These are phyloP conservation scores for Pulveroboletus sp. DNA, from an alignment of 768 basidiomycete genomes.

Conservation along the genomic window DNA sequence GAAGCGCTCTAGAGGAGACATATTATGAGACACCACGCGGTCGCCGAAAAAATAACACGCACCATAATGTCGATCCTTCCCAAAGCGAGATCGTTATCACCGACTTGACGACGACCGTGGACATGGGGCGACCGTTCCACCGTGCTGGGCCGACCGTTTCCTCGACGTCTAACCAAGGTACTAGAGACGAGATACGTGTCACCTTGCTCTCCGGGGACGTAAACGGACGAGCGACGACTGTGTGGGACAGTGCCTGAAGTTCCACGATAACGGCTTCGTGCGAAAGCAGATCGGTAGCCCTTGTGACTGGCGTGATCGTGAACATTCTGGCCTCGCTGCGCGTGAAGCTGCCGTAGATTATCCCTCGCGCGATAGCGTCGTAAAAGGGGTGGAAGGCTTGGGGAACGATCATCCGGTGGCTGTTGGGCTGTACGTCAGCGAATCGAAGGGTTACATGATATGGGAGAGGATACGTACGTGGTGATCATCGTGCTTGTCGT, in stretches of 20 bases:
- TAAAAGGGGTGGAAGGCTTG: conserved; percentile 16
- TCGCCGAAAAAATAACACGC: conserved; percentile 14
- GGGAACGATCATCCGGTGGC: background rate
- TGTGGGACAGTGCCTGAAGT: conserved; percentile 3
- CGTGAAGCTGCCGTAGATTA: background rate
- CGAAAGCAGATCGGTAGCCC: conserved; percentile 15
- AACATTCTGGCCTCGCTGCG: background rate
- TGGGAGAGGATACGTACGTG: background rate
- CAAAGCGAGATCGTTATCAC: conserved; percentile 26
- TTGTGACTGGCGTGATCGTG: conserved; percentile 6
- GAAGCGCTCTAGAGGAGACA: conserved; percentile 2
- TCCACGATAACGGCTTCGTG: conserved; percentile 18
- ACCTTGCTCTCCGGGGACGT: conserved; percentile 25
- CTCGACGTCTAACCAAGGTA: background rate
- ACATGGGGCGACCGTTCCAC: background rate
- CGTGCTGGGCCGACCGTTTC: background rate
- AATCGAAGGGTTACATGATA: background rate
- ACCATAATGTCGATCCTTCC: conserved; percentile 52
- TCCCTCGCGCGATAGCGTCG: conserved; percentile 7
- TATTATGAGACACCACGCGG: conserved; percentile 7
- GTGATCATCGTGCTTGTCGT: conserved; percentile 1
- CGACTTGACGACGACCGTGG: conserved; percentile 7
- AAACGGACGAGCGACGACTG: conserved; percentile 20
- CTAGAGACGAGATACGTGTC: conserved; percentile 26
- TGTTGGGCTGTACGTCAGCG: background rate